These are phyloP conservation scores for Aspergillus fumigatus DNA, from an alignment of 2,329 filamentous ascomycete genomes.

Conservation along the genomic window DNA sequence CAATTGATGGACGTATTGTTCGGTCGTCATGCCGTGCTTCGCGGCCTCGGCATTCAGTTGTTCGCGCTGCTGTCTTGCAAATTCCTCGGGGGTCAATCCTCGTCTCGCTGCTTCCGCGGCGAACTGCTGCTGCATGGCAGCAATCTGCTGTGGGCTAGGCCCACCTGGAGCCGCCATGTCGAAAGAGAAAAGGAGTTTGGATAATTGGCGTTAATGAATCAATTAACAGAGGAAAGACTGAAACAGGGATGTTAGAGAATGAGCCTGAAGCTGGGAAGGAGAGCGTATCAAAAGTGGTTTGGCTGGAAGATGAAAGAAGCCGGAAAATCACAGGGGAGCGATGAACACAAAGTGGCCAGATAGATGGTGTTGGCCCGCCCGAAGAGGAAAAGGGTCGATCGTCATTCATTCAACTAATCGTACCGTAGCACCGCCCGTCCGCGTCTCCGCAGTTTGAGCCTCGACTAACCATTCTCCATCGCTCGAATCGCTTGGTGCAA, in stretches of 20 bases:
- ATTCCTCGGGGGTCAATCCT: conserved; percentile 80
- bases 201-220: background rate
- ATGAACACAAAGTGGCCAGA: conserved; percentile 3
- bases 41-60: conserved; percentile 44
- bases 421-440: background rate
- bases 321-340: background rate
- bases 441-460: background rate
- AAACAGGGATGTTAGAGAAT: background rate
- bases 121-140: conserved; percentile 75
- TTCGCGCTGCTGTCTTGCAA: conserved; percentile 59
- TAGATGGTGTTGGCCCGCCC: conserved; percentile 1
- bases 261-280: background rate
- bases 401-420: background rate
- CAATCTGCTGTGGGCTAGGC: conserved; percentile 80
- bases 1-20: conserved; percentile 45
- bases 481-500: background rate
- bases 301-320: conserved; percentile 4
- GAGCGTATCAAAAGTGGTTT: conserved; percentile 5
- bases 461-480: background rate
- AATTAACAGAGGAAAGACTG: background rate
- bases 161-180: conserved; percentile 37
- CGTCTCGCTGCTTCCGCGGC: conserved; percentile 76
- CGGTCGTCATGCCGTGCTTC: conserved; percentile 50
- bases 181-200: conserved; percentile 4
- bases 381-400: conserved; percentile 10